phyloP scores from a whole-genome alignment of 2,329 filamentous ascomycete species.

The Pestalotiopsis sp. region DNA sequence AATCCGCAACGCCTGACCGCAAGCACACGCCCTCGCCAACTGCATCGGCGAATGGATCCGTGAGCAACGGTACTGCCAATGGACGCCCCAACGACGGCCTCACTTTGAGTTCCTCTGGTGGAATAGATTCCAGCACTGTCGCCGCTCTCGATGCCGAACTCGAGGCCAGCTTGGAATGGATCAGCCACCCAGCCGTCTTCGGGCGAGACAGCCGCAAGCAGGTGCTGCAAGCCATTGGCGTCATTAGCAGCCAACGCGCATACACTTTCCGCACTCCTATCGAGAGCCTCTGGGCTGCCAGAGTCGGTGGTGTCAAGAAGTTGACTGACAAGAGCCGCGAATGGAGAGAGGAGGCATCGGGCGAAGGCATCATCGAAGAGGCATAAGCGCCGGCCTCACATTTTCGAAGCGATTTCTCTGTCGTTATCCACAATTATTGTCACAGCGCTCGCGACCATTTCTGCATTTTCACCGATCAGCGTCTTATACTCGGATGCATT shows the following conservation, averaged over 20 bases:
- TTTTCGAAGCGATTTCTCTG: neutral
- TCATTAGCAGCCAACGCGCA: constrained; percentile 91
- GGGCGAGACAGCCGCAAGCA: constrained; percentile 92
- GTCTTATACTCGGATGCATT: constrained; percentile 1
- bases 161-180: constrained; percentile 92
- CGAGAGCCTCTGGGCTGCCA: constrained; percentile 85
- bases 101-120: constrained; percentile 58
- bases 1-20: constrained; percentile 52
- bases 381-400: constrained; percentile 39
- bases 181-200: constrained; percentile 94
- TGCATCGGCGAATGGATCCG: constrained; percentile 48
- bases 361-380: constrained; percentile 68
- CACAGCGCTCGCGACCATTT: neutral
- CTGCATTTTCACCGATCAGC: constrained; percentile 1
- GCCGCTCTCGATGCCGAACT: constrained; percentile 88
- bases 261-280: constrained; percentile 92
- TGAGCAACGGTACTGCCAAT: constrained; percentile 43
- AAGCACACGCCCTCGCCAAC: constrained; percentile 60
- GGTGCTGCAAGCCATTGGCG: constrained; percentile 92
- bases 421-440: neutral
- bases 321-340: constrained; percentile 84
- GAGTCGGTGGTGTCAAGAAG: constrained; percentile 79
- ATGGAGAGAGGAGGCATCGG: constrained; percentile 86
- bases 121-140: constrained; percentile 84
- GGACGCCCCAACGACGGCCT: constrained; percentile 61